phyloP scores from a whole-genome alignment of 2,329 filamentous ascomycete species.

The Cladosporium austrohemisphaericum region DNA sequence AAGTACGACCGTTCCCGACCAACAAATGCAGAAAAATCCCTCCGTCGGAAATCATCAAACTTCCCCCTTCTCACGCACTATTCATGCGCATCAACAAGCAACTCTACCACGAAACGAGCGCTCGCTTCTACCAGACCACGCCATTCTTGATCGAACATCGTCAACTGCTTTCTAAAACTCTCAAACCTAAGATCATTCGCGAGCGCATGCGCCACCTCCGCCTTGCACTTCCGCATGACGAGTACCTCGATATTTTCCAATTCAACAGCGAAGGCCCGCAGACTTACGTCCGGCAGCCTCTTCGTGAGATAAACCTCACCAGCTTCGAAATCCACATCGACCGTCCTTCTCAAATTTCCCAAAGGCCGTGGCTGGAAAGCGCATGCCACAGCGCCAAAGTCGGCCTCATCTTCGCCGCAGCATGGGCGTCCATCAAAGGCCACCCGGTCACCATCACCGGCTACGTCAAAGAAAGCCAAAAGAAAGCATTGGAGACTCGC shows the following conservation, averaged over 20 bases:
- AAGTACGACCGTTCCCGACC: neutral
- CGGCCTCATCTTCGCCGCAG: conserved; percentile 23
- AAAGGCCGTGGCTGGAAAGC: conserved; percentile 5
- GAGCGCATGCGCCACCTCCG: conserved; percentile 22
- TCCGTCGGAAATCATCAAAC: too few relatives aligned
- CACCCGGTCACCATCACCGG: conserved; percentile 26
- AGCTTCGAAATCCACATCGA: conserved; percentile 19
- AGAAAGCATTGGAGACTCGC: conserved; percentile 20
- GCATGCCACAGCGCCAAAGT: conserved; percentile 25
- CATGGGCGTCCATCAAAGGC: conserved; percentile 23
- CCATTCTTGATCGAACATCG: conserved; percentile 21
- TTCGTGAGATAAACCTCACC: conserved; percentile 18
- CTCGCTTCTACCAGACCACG: conserved; percentile 20
- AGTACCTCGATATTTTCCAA: conserved; percentile 27
- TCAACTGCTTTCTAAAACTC: conserved; percentile 16
- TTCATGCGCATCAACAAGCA: conserved; percentile 22
- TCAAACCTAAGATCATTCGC: conserved; percentile 13
- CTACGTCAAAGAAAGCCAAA: conserved; percentile 25
- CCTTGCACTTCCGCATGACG: conserved; percentile 21
- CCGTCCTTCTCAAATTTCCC: conserved; percentile 6
- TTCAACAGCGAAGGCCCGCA: neutral
- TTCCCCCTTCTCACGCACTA: neutral
- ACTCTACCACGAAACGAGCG: conserved; percentile 21
- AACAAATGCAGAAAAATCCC: neutral
- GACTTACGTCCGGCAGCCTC: neutral